Percentiles rank a stretch among this genome's conserved stretches.
These are phyloP conservation scores for Debaryomyces castellii DNA, from an alignment of 805 yeast genomes.

Conservation along the genomic window DNA sequence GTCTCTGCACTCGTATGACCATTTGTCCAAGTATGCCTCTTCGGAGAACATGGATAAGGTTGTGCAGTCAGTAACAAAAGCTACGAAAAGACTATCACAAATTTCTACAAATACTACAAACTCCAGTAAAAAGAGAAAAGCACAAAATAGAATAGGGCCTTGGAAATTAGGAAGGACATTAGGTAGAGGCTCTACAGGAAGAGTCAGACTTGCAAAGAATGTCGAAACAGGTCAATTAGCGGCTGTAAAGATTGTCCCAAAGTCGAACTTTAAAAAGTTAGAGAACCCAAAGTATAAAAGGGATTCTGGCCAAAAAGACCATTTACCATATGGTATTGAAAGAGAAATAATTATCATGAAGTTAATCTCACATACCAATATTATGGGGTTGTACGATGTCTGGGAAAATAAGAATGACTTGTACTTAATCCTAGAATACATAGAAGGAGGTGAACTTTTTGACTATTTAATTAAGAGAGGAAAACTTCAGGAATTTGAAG, in stretches of 20 bases:
- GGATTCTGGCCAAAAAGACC: slow-evolving; percentile 34
- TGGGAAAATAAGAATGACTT: slow-evolving; percentile 96
- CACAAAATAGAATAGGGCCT: slow-evolving; percentile 77
- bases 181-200: slow-evolving; percentile 96
- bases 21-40: slow-evolving; percentile 16
- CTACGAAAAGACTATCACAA: slow-evolving; percentile 51
- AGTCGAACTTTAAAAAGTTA: slow-evolving; percentile 58
- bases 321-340: slow-evolving; percentile 81
- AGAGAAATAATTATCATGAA: slow-evolving; percentile 86
- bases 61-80: slow-evolving; percentile 45
- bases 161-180: slow-evolving; percentile 95
- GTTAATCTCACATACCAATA: slow-evolving; percentile 72
- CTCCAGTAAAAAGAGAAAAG: slow-evolving; percentile 41
- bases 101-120: slow-evolving; percentile 43
- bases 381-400: slow-evolving; percentile 82
- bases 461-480: slow-evolving; percentile 73
- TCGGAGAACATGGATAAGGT: slow-evolving; percentile 35
- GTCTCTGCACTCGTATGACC: slow-evolving; percentile 16
- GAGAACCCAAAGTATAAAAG: slow-evolving; percentile 47
- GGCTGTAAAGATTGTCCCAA: slow-evolving; percentile 95
- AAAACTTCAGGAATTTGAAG: slow-evolving; percentile 68
- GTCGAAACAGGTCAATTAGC: slow-evolving; percentile 83
- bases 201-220: slow-evolving; percentile 90
- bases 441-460: slow-evolving; percentile 85
- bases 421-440: slow-evolving; percentile 75